phyloP scores from a whole-genome alignment of 2,329 filamentous ascomycete genomes.

The Phaeoacremonium minimum region DNA sequence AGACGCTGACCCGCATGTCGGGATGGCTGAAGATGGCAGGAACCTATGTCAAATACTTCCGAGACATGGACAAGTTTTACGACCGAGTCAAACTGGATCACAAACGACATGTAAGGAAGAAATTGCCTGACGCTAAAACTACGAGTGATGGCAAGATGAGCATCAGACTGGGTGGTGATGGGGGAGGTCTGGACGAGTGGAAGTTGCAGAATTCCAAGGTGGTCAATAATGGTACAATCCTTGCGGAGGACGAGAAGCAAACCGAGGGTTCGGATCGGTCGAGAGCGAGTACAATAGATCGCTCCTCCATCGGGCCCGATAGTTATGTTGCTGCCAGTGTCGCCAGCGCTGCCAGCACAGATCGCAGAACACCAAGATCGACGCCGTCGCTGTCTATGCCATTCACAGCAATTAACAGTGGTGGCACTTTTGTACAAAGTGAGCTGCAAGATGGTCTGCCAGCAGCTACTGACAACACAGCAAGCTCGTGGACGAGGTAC shows the following conservation, averaged over 20 bases:
- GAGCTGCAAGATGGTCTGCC: too few species aligned
- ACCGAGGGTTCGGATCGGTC: conserved; percentile 17
- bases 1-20: conserved; percentile 47
- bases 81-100: conserved; percentile 45
- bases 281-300: conserved; percentile 24
- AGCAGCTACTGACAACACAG: too few species aligned
- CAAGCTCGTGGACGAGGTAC: too few species aligned
- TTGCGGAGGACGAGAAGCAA: conserved; percentile 21
- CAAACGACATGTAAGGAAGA: conserved; percentile 21
- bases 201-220: conserved; percentile 32
- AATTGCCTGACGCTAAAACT: conserved; percentile 4
- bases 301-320: too few species aligned
- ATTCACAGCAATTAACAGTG: conserved; percentile 34
- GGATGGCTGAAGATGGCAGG: conserved; percentile 51
- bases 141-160: conserved; percentile 25
- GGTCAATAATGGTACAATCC: conserved; percentile 38
- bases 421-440: too few species aligned
- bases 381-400: conserved; percentile 24
- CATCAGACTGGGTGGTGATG: conserved; percentile 34
- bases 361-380: conserved; percentile 20
- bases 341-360: conserved; percentile 10
- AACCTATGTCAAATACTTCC: conserved; percentile 49
- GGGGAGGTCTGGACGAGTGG: conserved; percentile 54
- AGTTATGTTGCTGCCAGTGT: too few species aligned
- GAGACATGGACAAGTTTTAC: conserved; percentile 50